Evolutionary conservation across 208 protist genomes (phyloP).

Genomic region (Herpetomonas samuelpessoai): DNA sequence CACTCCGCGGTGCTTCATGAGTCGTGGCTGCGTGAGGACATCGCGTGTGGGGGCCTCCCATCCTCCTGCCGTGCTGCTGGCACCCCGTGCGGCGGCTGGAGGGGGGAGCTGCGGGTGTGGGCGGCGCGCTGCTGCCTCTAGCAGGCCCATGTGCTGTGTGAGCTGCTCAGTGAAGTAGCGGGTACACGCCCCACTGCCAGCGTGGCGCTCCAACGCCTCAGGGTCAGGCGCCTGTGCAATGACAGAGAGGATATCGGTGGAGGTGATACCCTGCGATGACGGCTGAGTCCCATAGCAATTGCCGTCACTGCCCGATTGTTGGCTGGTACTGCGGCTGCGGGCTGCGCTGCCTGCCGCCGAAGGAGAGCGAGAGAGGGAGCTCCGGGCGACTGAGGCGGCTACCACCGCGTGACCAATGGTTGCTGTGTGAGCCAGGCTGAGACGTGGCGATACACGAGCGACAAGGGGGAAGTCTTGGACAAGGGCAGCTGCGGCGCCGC

Average conservation of each 20-base stretch:
- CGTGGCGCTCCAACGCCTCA: not conserved
- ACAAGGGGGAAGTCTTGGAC: slow-evolving; percentile 48
- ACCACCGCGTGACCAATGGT: slow-evolving; percentile 68
- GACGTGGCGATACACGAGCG: slow-evolving; percentile 27
- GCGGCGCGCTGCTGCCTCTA: not conserved
- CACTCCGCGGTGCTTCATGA: slow-evolving; percentile 30
- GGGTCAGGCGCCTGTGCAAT: slow-evolving; percentile 14
- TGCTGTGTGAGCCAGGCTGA: slow-evolving; percentile 34
- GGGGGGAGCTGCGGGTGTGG: slow-evolving; percentile 7
- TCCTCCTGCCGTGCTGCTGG: too few relatives aligned
- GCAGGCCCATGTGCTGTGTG: not conserved
- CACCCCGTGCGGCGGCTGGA: slow-evolving; percentile 9
- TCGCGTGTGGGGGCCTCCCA: too few relatives aligned
- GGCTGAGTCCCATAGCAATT: not conserved
- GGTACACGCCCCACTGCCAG: too few relatives aligned
- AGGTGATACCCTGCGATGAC: not conserved
- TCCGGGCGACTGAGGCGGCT: slow-evolving; percentile 28
- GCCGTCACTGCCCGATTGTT: too few relatives aligned
- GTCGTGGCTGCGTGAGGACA: slow-evolving; percentile 7
- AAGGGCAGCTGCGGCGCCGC: slow-evolving; percentile 20
- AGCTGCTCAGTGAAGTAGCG: not conserved
- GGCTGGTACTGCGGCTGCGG: slow-evolving; percentile 6
- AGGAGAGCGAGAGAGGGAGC: slow-evolving; percentile 15
- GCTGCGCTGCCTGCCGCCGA: slow-evolving; percentile 18
- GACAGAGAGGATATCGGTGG: slow-evolving; percentile 12